Evolutionary conservation across 1,284 basidiomycete genomes (phyloP), one percentile per base, ranked within the genome.

Genomic region (Boletellus deceptivus): DNA sequence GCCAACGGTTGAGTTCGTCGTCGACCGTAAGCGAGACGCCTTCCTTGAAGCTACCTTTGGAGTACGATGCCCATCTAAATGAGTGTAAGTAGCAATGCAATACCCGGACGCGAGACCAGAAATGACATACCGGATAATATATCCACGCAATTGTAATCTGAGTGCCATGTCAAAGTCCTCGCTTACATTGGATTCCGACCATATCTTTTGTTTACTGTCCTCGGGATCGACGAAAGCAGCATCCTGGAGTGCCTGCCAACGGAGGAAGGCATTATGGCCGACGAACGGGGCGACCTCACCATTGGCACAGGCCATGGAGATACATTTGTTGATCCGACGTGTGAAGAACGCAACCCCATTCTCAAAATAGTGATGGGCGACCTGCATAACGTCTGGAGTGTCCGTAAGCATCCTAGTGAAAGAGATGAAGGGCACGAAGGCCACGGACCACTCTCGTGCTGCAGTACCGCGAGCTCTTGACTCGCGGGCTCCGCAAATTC

Each of bases 91-190:
- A 24, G 25, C 7, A 17, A 18, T 16, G 18, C 20, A 31, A 46
- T 42, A 43, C 49, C 62, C 55, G 35, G 11, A 41, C 45, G 35
- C 4, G 16, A 34, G 16, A 29, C 18, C 35, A 34, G 13, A 39
- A 11, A 9, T 36, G 17, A 47, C 55, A 22, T 43, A 51, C 59
- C 54, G 52, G 40, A 50, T 52, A 11, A 52, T 59, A 40, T 56
- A 61, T 4, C 65, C 62, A 43, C 64, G 66, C 43, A 66, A 70
- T 48, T 72, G 78, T 22, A 89, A 70, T 11, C 86, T 75, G 17
- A 92, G 71, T 0, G 90, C 89, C 82, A 92, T 89, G 60, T 92
- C 89, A 63, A 93, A 92, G 68, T 93, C 91, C 61, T 93, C 91
- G 3, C 84, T 89, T 2, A 93, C 91, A 59, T 92, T 90, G 7